These are phyloP conservation scores for Cladosporium colombiae DNA, from an alignment of 2,329 filamentous ascomycete species.

Conservation along the genomic window DNA sequence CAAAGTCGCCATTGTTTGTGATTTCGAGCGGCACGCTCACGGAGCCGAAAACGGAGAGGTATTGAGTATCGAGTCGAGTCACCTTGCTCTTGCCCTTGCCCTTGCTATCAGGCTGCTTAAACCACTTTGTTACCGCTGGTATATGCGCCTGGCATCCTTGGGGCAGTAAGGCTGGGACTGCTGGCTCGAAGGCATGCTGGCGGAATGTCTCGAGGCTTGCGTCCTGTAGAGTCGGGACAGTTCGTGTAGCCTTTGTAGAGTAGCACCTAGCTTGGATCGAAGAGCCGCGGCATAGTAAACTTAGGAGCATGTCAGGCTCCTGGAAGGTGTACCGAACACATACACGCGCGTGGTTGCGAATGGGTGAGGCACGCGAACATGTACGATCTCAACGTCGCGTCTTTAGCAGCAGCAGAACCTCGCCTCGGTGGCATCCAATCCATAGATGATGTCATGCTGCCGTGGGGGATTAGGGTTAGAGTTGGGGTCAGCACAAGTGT, in stretches of 20 bases:
- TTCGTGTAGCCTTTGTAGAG: constrained; percentile 9
- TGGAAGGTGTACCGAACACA: neutral
- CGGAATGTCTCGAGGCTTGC: constrained; percentile 50
- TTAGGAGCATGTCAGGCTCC: neutral
- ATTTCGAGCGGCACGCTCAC: constrained; percentile 62
- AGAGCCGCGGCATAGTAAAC: neutral
- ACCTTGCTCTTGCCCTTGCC: neutral
- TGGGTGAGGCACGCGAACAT: neutral
- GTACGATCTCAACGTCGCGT: neutral
- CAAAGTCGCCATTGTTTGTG: constrained; percentile 52
- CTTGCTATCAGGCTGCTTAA: constrained; percentile 36
- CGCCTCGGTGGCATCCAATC: too few relatives aligned
- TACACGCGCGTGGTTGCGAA: neutral
- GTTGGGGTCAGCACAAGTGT: neutral
- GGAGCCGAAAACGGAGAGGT: constrained; percentile 49
- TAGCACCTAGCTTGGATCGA: neutral
- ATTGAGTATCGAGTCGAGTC: constrained; percentile 42
- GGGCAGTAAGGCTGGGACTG: constrained; percentile 56
- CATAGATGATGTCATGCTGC: neutral
- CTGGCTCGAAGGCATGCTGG: constrained; percentile 53
- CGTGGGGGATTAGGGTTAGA: neutral
- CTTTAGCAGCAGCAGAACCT: neutral
- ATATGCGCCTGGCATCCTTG: constrained; percentile 46
- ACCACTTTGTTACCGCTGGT: constrained; percentile 63
- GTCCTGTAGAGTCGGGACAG: constrained; percentile 31